Conservation (phyloP, 257 asterid species). For the Lavandula angustifolia region DNA sequence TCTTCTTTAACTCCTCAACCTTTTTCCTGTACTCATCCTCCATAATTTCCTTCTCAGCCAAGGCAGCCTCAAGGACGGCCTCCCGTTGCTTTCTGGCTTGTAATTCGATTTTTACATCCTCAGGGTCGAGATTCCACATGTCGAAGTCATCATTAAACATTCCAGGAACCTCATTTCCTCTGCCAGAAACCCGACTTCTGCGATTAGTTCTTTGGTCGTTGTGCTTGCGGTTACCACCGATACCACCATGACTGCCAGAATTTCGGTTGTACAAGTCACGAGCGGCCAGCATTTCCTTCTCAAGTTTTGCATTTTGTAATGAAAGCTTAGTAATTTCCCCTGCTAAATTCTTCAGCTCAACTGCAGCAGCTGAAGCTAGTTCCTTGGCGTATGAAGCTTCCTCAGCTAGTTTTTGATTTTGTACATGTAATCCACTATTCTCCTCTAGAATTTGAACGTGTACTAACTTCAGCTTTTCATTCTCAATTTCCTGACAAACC, state of each 20-base stretch:
- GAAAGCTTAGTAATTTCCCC: slow-evolving; percentile 93
- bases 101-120: slow-evolving; percentile 81
- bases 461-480: slow-evolving; percentile 76
- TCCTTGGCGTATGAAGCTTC: slow-evolving; percentile 98
- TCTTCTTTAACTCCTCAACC: slow-evolving; percentile 79
- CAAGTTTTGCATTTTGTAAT: slow-evolving; percentile 72
- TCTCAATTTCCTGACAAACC: slow-evolving; percentile 75
- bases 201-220: slow-evolving; percentile 59
- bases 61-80: slow-evolving; percentile 79
- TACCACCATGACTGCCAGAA: slow-evolving; percentile 43
- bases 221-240: slow-evolving; percentile 53
- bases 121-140: slow-evolving; percentile 70
- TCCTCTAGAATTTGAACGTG: slow-evolving; percentile 76
- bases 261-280: slow-evolving; percentile 64
- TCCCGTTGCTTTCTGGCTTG: slow-evolving; percentile 89
- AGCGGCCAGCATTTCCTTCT: slow-evolving; percentile 71
- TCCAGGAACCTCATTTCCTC: slow-evolving; percentile 58
- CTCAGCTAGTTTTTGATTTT: slow-evolving; percentile 83
- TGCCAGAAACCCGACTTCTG: slow-evolving; percentile 61
- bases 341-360: slow-evolving; percentile 85
- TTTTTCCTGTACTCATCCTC: slow-evolving; percentile 82
- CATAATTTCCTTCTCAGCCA: slow-evolving; percentile 80
- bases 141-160: slow-evolving; percentile 64
- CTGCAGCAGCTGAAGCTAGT: slow-evolving; percentile 98
- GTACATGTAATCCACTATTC: slow-evolving; percentile 79